phyloP scores from a whole-genome alignment of 106 monocot genomes.

The Acorus calamus region DNA sequence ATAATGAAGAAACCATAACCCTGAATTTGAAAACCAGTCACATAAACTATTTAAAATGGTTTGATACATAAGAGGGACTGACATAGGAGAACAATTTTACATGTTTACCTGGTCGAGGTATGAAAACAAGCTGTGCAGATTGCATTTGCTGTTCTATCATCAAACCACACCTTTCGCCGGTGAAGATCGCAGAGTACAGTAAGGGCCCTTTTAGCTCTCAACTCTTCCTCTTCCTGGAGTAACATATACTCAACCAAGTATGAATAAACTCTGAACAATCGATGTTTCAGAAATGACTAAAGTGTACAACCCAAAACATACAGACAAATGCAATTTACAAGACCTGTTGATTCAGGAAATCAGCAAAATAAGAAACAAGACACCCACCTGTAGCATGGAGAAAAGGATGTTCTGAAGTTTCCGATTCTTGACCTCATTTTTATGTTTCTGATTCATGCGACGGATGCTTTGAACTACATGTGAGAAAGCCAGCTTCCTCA shows the following conservation, averaged over 20 bases:
- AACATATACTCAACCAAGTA: background rate
- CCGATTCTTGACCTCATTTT: slow-evolving; percentile 58
- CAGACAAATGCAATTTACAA: background rate
- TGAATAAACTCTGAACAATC: background rate
- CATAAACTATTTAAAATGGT: no score
- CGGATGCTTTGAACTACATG: slow-evolving; percentile 73
- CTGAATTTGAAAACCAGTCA: slow-evolving; percentile 23
- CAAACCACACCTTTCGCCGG: slow-evolving; percentile 91
- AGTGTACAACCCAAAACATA: no score
- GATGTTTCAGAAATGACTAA: no score
- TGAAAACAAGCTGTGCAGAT: slow-evolving; percentile 90
- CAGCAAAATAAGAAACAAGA: background rate
- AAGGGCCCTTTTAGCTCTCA: slow-evolving; percentile 64
- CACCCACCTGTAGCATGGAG: slow-evolving; percentile 53
- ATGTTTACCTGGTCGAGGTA: slow-evolving; percentile 50
- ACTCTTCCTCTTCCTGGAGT: slow-evolving; percentile 62
- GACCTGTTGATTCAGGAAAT: background rate
- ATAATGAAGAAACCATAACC: slow-evolving; percentile 75
- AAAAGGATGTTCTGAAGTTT: slow-evolving; percentile 71
- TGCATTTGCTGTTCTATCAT: slow-evolving; percentile 87
- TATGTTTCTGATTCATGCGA: slow-evolving; percentile 89
- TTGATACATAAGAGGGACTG: no score
- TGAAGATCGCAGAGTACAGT: slow-evolving; percentile 84
- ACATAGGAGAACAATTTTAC: background rate
- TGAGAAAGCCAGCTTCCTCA: slow-evolving; percentile 57